Evolutionary conservation across 805 yeast genomes (phyloP), one percentile per base, ranked within the genome.

Genomic region (Sungouiella blattae): DNA sequence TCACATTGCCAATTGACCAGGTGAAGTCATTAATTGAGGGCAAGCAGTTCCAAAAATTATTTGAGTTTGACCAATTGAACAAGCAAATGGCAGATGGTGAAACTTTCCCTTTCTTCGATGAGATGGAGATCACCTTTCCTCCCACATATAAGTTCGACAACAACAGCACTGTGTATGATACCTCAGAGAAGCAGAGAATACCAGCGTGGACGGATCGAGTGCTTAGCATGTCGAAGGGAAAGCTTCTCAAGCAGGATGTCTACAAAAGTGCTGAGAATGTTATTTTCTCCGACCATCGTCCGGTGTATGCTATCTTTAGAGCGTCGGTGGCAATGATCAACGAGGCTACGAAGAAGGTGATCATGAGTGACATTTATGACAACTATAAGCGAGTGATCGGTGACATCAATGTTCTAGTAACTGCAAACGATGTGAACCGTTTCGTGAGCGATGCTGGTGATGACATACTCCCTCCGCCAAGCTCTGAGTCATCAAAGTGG

Each of bases 201-300:
- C 98, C 98, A 1, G 83, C 96, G 0, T 91, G 98, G 97, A 91
- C 98, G 0, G 98, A 91, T 58, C 69, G 98, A 52, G 82, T 87
- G 36, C 59, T 89, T 31, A 80, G 78, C 50, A 49, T 67, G 36
- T 61, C 72, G 3, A 66, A 83, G 17, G 80, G 84, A 11, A 71
- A 73, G 23, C 67, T 73, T 8, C 56, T 89, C 37, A 68, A 63
- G 29, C 91, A 84, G 42, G 43, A 71, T 1, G 60, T 64, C 6
- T 93, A 91, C 55, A 71, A 77, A 11, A 68, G 82, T 33, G 76
- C 71, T 7, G 75, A 69, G 14, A 67, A 71, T 16, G 67, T 86
- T 14, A 57, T 67, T 12, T 83, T 85, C 49, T 86, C 96, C 0
- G 98, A 91, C 53, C 98, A 91, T 58, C 66, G 94, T 30, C 97